Percentiles rank a stretch among this genome's conserved stretches.
phyloP scores from a whole-genome alignment of 768 basidiomycete genomes.

The Tubosaeta sp. region DNA sequence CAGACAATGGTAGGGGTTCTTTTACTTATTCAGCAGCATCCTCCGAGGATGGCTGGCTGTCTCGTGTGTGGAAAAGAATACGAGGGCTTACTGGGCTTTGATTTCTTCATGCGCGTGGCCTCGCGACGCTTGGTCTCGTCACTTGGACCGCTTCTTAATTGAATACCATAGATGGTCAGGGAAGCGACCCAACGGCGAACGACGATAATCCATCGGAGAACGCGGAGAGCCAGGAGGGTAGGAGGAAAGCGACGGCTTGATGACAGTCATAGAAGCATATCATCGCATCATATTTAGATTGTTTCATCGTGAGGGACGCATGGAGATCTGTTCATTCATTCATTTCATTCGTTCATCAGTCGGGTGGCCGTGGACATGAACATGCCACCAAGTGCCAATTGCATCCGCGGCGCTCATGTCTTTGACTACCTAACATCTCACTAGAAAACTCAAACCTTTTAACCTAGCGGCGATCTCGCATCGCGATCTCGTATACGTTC shows the following conservation, averaged over 20 bases:
- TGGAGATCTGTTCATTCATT: conserved; percentile 9
- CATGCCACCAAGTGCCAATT: conserved; percentile 1
- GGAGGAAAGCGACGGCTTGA: conserved; percentile 47
- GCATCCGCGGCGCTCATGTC: conserved; percentile 15
- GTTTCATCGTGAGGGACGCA: conserved; percentile 16
- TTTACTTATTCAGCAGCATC: conserved; percentile 56
- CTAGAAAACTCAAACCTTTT: conserved; percentile 17
- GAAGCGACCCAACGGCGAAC: conserved; percentile 22
- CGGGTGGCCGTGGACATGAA: conserved; percentile 20
- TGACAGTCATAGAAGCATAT: conserved; percentile 32
- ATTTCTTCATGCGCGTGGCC: conserved; percentile 52
- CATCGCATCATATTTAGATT: conserved; percentile 17
- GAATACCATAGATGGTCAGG: conserved; percentile 23
- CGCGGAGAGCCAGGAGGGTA: conserved; percentile 38
- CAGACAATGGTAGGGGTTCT: conserved; percentile 69
- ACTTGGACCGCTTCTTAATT: conserved; percentile 28
- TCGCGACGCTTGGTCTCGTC: conserved; percentile 25
- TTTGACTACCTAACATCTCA: neutral
- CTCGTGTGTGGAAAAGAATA: conserved; percentile 63
- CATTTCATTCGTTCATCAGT: conserved; percentile 1
- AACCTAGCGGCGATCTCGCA: conserved; percentile 27
- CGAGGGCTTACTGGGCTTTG: conserved; percentile 67
- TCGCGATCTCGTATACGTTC: conserved; percentile 23
- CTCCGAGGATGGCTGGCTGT: conserved; percentile 60
- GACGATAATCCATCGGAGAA: conserved; percentile 36